Conservation (phyloP, 2,329 filamentous ascomycete species). For the Mycogone perniciosa region DNA sequence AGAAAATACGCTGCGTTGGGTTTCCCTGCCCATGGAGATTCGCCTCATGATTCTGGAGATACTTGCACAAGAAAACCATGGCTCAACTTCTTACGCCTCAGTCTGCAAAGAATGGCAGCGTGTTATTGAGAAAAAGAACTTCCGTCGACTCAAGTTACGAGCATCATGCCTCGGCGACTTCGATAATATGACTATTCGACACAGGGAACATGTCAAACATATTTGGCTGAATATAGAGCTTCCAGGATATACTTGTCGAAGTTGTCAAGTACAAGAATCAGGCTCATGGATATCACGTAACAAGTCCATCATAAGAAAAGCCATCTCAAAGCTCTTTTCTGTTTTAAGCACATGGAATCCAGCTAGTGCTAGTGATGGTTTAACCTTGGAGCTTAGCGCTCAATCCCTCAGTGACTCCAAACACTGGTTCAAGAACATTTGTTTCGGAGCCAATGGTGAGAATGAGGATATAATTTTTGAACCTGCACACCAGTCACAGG, state of each 20-base stretch:
- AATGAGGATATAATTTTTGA: background rate
- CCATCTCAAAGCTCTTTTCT: slow-evolving; percentile 22
- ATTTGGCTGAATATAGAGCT: slow-evolving; percentile 14
- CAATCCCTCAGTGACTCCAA: slow-evolving; percentile 15
- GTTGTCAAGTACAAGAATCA: slow-evolving; percentile 8
- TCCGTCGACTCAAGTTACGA: slow-evolving; percentile 10
- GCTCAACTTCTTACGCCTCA: slow-evolving; percentile 1
- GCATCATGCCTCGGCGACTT: slow-evolving; percentile 11
- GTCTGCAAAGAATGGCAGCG: slow-evolving; percentile 13
- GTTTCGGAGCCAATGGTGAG: slow-evolving; percentile 10
- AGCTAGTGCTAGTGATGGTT: slow-evolving; percentile 11
- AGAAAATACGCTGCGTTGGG: too few species aligned
- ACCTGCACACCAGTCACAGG: slow-evolving; percentile 2
- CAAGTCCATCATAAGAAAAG: slow-evolving; percentile 14
- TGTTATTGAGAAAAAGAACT: slow-evolving; percentile 10
- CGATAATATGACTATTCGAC: slow-evolving; percentile 6
- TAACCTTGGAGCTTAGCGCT: slow-evolving; percentile 11
- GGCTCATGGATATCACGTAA: too few species aligned
- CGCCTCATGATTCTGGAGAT: background rate
- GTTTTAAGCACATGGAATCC: slow-evolving; percentile 24
- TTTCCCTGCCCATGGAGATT: background rate
- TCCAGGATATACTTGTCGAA: slow-evolving; percentile 14
- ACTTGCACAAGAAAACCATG: background rate
- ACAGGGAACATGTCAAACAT: slow-evolving; percentile 7
- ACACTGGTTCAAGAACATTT: too few species aligned